Base-by-base conservation (phyloP, 2,329 filamentous ascomycete species). In the Colletotrichum orchidophilum region DNA sequence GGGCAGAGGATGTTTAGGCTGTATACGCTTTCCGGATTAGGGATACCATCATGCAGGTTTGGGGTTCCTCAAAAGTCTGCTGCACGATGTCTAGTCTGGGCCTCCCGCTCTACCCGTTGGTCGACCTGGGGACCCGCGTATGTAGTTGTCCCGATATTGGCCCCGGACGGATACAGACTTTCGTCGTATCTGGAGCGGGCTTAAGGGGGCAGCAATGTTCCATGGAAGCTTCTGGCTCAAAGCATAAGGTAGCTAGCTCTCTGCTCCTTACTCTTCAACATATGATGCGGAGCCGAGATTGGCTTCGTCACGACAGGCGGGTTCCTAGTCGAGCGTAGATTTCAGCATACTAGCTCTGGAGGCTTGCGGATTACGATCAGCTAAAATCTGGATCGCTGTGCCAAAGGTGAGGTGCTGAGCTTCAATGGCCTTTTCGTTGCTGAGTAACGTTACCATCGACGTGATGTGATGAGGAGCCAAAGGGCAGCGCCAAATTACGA, bases 401-500 rank as follows among this genome's bases (percentile, higher is more conserved):
- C n/a, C n/a, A n/a, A n/a, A n/a, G n/a, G n/a, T n/a, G n/a, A n/a
- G n/a, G 26, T 68, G 35, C 52, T 63, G 18, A 57, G 52, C 21
- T 7, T 27, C 26, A 27, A 4, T 24, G 15, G 27, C n/a, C 24
- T 21, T 15, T 39, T 66, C 8, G 27, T 39, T 26, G 42, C 15
- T 53, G 62, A 50, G 68, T 63, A 68, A 71, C 63, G 64, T 63
- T 57, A 42, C 63, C 24, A 33, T 15, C 39, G 26, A 21, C 24
- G 29, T 27, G 24, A n/a, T 31, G 46, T 27, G 42, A n/a, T 33
- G 46, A 52, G 49, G 52, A 46, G 42, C 21, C 12, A 15, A 4
- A 26, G 21, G 54, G 60, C 26, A 18, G 21, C 21, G 26, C 42
- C 24, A n/a, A 46, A 12, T 31, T 31, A 53, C 57, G 15, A 50